Conservation (phyloP, 1,139 yeast species). For the Debaryomycetaceae sp. region DNA sequence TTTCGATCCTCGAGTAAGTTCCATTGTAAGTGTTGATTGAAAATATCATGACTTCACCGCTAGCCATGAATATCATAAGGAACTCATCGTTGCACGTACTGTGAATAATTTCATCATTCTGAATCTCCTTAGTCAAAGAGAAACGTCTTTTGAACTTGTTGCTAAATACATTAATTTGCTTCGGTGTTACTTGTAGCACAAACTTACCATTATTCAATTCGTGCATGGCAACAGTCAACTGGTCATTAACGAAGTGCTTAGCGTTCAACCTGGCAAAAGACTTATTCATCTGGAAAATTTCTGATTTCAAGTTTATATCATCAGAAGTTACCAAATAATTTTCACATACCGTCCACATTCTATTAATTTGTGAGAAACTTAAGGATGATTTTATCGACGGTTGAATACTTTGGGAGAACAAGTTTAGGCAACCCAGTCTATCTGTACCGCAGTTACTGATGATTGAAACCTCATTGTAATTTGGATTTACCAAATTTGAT, state of each 20-base stretch:
- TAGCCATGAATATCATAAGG: slow-evolving; percentile 49
- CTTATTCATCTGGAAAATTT: slow-evolving; percentile 67
- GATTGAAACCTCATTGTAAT: slow-evolving; percentile 59
- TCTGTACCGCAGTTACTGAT: slow-evolving; percentile 71
- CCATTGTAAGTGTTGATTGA: slow-evolving; percentile 40
- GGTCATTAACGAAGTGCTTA: slow-evolving; percentile 61
- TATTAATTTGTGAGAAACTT: slow-evolving; percentile 70
- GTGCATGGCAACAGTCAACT: slow-evolving; percentile 65
- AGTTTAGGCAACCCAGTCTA: slow-evolving; percentile 51
- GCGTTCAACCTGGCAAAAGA: slow-evolving; percentile 63
- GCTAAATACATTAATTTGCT: slow-evolving; percentile 63
- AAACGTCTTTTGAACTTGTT: slow-evolving; percentile 50
- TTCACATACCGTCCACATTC: slow-evolving; percentile 66
- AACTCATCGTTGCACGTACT: slow-evolving; percentile 51
- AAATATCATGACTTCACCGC: slow-evolving; percentile 55
- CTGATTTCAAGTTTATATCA: slow-evolving; percentile 58
- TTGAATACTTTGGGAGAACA: slow-evolving; percentile 61
- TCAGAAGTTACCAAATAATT: slow-evolving; percentile 72
- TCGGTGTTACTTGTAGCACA: slow-evolving; percentile 72
- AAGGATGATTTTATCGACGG: slow-evolving; percentile 67
- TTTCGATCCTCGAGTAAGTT: slow-evolving; percentile 31
- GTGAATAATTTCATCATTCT: slow-evolving; percentile 48
- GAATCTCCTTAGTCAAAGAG: slow-evolving; percentile 32
- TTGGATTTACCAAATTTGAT: slow-evolving; percentile 68
- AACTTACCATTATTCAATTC: slow-evolving; percentile 56